Evolutionary conservation across 1,139 yeast genomes (phyloP), one percentile per base, ranked within the genome.

Genomic region (Debaryomyces psychrophilus): DNA sequence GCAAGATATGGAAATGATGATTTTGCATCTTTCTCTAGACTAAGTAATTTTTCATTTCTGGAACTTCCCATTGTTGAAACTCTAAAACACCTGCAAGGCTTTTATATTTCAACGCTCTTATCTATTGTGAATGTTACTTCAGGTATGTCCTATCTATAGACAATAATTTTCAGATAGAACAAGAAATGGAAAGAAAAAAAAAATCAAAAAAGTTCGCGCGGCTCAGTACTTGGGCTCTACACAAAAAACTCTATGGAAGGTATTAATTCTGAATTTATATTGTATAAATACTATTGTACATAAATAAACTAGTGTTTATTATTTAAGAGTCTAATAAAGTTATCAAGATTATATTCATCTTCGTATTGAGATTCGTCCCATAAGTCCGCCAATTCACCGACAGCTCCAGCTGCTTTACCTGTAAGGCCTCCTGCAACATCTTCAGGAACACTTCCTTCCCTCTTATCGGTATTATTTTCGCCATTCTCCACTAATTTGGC

Each of bases 321-420:
- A 75, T 50, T 73, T 72, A 54, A 90, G 77, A 18, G 89, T 86
- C 68, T 88, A 68, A 93, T 93, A 65, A 93, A 93, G 47, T 87
- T 84, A 66, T 92, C 98, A 68, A 93, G 80, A 61, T 93, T 89
- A 66, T 93, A 93, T 69, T 93, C 98, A 61, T 93, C 99, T 56
- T 92, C 97, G 61, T 93, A 93, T 67, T 93, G 97, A 42, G 89
- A 79, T 59, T 89, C 95, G 64, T 93, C 98, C 99, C 99, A 93
- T 50, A 93, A 76, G 59, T 92, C 97, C n/a, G 89, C 93, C 55
- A 92, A 75, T 56, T 89, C 96, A 28, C 93, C 95, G 46, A 90
- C 85, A 1, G 88, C 90, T 51, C 82, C 83, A 5, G 87, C 86
- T 1, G 86, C 83, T 62, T 80, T 70, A 52, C 84, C 81, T 23